Conservation (phyloP, 2,329 filamentous ascomycete species). For the Epichloe brachyelytri region DNA sequence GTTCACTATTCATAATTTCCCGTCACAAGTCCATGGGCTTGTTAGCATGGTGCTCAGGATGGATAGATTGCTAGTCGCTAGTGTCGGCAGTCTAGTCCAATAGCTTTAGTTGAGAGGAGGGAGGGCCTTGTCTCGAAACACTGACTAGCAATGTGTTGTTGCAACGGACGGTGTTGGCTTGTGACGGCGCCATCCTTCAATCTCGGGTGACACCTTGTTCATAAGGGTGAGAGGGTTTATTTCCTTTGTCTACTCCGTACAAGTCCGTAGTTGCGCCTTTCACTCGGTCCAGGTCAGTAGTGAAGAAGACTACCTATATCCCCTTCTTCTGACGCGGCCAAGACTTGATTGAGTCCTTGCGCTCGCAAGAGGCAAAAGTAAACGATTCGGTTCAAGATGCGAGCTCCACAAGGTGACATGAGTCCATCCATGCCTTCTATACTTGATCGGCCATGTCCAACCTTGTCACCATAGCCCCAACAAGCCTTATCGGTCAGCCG, state of each 20-base stretch:
- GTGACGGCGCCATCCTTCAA: not conserved
- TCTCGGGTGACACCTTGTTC: not conserved
- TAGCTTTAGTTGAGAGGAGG: not conserved
- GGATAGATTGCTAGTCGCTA: not conserved
- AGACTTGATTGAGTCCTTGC: too few species aligned
- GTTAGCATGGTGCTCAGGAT: not conserved
- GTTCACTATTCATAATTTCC: not conserved
- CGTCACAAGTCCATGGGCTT: not conserved
- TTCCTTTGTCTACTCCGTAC: not conserved
- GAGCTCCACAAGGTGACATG: not conserved
- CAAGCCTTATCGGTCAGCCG: too few species aligned
- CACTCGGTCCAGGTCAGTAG: too few species aligned
- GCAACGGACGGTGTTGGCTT: not conserved
- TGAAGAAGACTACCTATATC: too few species aligned
- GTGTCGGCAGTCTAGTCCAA: not conserved
- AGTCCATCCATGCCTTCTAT: not conserved
- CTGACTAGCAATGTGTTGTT: not conserved
- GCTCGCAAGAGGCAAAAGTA: too few species aligned
- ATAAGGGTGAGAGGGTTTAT: not conserved
- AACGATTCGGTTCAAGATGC: conserved; percentile 1
- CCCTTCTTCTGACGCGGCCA: too few species aligned
- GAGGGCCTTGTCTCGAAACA: not conserved
- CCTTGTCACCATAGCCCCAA: not conserved
- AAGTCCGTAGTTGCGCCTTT: too few species aligned
- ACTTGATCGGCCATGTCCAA: not conserved